These are phyloP conservation scores for Nitzschia palea DNA, from an alignment of 108 stramenopile species.

Conservation along the genomic window DNA sequence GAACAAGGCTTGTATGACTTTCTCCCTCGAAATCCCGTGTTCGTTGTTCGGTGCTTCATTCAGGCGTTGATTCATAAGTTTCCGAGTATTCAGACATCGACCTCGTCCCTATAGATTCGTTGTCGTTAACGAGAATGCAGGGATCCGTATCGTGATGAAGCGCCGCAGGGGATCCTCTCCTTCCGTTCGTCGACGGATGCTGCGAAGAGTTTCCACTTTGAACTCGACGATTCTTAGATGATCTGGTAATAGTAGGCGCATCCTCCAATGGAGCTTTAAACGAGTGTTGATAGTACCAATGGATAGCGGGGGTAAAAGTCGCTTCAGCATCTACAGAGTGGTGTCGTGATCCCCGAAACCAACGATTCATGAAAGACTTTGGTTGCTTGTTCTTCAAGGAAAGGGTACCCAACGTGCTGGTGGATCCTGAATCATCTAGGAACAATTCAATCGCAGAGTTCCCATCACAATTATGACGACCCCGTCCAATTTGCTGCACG, in stretches of 20 bases:
- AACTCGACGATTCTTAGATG: too few species aligned
- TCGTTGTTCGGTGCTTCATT: slow-evolving; percentile 14
- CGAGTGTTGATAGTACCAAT: too few species aligned
- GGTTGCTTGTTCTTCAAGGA: neutral
- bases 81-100: slow-evolving; percentile 29
- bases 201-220: too few species aligned
- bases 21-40: slow-evolving; percentile 21
- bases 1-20: slow-evolving; percentile 28
- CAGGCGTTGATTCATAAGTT: slow-evolving; percentile 23
- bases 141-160: too few species aligned
- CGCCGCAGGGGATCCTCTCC: too few species aligned
- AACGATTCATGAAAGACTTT: neutral
- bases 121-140: too few species aligned
- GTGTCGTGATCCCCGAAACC: neutral
- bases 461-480: slow-evolving; percentile 24
- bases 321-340: slow-evolving; percentile 10
- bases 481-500: slow-evolving; percentile 22
- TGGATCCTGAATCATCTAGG: slow-evolving; percentile 1
- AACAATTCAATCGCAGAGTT: slow-evolving; percentile 29
- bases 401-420: too few species aligned
- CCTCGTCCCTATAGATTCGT: slow-evolving; percentile 24
- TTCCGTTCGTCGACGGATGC: too few species aligned
- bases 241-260: too few species aligned
- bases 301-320: too few species aligned
- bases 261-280: too few species aligned